Evolutionary conservation across 306 rosid species (phyloP).

Genomic region (Fragaria vesca): DNA sequence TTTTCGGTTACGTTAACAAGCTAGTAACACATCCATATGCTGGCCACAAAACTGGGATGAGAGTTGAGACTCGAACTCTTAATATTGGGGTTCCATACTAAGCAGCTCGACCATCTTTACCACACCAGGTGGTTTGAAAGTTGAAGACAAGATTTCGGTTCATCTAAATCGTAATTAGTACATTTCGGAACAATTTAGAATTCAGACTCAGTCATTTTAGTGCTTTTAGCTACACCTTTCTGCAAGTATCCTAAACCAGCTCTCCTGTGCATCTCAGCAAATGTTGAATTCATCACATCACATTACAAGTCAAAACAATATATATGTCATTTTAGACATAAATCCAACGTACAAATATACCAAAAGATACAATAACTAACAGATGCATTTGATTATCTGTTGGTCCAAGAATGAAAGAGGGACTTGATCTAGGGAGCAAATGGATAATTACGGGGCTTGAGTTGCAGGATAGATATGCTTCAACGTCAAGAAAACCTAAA

Average conservation of each 20-base stretch:
- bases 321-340: background rate
- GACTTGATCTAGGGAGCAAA: constrained; percentile 11
- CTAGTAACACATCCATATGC: too few species aligned
- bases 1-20: background rate
- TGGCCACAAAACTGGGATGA: too few species aligned
- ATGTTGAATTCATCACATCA: background rate
- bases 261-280: background rate
- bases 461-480: background rate
- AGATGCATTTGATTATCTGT: background rate
- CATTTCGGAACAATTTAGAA: background rate
- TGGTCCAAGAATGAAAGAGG: constrained; percentile 7
- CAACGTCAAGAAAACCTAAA: background rate
- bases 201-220: background rate
- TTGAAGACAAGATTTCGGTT: background rate
- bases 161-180: background rate
- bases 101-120: too few species aligned
- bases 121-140: background rate
- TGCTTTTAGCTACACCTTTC: background rate
- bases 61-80: too few species aligned
- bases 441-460: background rate
- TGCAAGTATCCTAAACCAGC: background rate
- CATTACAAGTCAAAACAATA: background rate
- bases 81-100: too few species aligned
- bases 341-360: background rate
- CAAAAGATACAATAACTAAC: background rate